Evolutionary conservation across 208 protist species (phyloP).

Genomic region (Naegleria gruberi): DNA sequence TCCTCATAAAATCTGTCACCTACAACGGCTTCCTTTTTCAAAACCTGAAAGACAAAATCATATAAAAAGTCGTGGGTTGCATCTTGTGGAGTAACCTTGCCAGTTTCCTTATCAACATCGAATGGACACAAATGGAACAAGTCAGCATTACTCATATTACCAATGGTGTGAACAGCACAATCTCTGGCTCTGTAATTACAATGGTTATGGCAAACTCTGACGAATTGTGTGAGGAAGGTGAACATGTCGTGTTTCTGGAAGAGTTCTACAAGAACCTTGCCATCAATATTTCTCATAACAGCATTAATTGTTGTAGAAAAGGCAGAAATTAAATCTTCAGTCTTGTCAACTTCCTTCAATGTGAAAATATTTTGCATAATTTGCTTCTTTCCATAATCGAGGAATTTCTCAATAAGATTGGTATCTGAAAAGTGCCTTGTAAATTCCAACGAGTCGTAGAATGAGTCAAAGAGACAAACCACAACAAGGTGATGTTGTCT

Average conservation of each 20-base stretch:
- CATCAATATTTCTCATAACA: neutral
- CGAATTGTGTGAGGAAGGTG: neutral
- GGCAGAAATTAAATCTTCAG: neutral
- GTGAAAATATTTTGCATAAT: neutral
- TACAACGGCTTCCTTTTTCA: neutral
- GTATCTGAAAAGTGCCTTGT: neutral
- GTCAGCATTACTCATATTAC: neutral
- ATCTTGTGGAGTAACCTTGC: neutral
- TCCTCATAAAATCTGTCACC: neutral
- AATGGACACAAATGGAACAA: neutral
- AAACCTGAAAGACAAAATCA: neutral
- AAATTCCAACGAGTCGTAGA: neutral
- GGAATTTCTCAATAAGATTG: neutral
- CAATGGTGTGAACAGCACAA: neutral
- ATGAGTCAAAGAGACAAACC: neutral
- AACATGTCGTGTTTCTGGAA: neutral
- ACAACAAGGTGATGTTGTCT: neutral
- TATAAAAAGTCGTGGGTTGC: neutral
- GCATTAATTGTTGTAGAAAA: neutral
- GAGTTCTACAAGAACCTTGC: neutral
- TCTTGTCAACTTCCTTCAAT: neutral
- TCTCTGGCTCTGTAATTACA: neutral
- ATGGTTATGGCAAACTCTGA: neutral
- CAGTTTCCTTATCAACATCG: neutral
- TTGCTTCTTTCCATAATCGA: neutral